Conservation (phyloP, 768 basidiomycete species). For the Lactifluus hygrophoroides region DNA sequence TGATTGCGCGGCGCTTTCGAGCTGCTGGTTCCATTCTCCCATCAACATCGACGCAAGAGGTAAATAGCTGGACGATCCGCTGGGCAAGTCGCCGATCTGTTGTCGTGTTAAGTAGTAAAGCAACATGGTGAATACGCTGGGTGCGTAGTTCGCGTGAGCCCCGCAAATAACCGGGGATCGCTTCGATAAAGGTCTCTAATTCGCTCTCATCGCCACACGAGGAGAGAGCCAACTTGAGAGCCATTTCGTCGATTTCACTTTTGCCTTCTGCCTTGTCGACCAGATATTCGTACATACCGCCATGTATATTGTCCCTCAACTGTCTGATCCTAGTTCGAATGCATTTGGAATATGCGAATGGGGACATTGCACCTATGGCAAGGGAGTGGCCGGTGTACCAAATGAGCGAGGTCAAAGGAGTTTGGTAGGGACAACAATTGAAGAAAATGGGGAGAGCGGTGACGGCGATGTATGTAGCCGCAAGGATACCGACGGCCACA, state of each 20-base stretch:
- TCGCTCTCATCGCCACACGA: neutral
- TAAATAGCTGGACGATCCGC: neutral
- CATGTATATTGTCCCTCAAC: neutral
- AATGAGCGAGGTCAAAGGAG: neutral
- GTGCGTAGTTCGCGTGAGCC: too few species aligned
- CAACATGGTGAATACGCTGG: neutral
- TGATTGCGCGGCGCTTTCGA: conserved; percentile 9
- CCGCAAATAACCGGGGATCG: neutral
- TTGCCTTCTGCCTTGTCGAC: neutral
- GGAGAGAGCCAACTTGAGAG: neutral
- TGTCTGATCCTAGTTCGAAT: neutral
- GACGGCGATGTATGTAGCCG: neutral
- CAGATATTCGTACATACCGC: neutral
- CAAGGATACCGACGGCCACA: neutral
- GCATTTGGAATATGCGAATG: neutral
- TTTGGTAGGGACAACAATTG: neutral
- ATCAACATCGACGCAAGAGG: neutral
- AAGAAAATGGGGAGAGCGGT: neutral
- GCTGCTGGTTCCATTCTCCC: conserved; percentile 1
- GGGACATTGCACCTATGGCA: neutral
- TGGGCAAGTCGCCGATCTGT: neutral
- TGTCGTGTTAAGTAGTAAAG: neutral
- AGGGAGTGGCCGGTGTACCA: neutral
- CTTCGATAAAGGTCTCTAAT: neutral
- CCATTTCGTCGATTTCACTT: neutral